Conservation (phyloP, 2,329 filamentous ascomycete genomes). For the Penicillium janthinellum region DNA sequence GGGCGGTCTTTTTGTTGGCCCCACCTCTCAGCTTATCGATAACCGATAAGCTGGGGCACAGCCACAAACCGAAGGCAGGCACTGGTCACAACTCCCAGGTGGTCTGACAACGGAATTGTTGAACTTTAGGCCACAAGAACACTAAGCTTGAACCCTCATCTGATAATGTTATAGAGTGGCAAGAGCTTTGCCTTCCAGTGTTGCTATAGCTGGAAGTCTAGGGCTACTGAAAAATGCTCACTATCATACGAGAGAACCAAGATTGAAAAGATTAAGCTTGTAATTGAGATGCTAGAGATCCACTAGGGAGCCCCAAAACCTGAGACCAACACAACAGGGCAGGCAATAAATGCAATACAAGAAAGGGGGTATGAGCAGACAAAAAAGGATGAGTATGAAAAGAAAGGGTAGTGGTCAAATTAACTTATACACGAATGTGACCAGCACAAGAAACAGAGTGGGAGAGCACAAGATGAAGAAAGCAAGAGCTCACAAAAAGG, state of each 20-base stretch:
- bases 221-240: not conserved
- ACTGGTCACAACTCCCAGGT: not conserved
- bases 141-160: not conserved
- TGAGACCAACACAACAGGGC: slow-evolving; percentile 27
- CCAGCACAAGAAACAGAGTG: slow-evolving; percentile 41
- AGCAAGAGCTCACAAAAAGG: slow-evolving; percentile 16
- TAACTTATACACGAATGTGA: slow-evolving; percentile 45
- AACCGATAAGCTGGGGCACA: not conserved
- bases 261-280: slow-evolving; percentile 14
- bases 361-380: slow-evolving; percentile 39
- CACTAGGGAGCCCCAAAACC: slow-evolving; percentile 20
- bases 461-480: slow-evolving; percentile 19
- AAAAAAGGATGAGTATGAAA: slow-evolving; percentile 24
- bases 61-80: not conserved
- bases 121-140: too few species aligned
- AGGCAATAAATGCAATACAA: slow-evolving; percentile 35
- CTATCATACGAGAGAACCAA: not conserved
- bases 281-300: slow-evolving; percentile 26
- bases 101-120: not conserved
- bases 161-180: too few species aligned
- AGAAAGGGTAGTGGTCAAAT: slow-evolving; percentile 25
- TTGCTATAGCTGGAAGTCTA: not conserved
- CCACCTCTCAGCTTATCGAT: slow-evolving; percentile 1
- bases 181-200: not conserved
- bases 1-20: slow-evolving; percentile 1